These are phyloP conservation scores for Tuber umbilicatum DNA, from an alignment of 495 filamentous ascomycete species.

Conservation along the genomic window DNA sequence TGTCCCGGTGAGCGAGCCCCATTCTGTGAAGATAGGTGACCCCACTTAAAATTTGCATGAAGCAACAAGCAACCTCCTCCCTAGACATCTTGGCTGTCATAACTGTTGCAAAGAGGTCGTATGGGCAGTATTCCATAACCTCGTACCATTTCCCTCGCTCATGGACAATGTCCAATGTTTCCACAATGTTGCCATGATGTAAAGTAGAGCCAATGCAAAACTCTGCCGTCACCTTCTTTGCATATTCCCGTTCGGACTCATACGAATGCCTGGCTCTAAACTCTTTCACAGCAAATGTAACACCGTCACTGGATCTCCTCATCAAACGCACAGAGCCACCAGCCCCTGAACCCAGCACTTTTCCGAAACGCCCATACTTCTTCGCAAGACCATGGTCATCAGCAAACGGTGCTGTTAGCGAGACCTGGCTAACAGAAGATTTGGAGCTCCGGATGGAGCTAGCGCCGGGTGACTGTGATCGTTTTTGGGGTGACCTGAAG, in stretches of 20 bases:
- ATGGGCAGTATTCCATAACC: conserved; percentile 99
- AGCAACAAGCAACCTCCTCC: conserved; percentile 82
- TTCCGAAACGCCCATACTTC: conserved; percentile 93
- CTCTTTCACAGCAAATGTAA: conserved; percentile 96
- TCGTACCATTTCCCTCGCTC: conserved; percentile 96
- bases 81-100: conserved; percentile 98
- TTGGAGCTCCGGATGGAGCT: conserved; percentile 55
- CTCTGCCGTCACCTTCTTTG: conserved; percentile 98
- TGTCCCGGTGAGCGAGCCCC: conserved; percentile 89
- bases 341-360: conserved; percentile 86
- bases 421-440: conserved; percentile 52
- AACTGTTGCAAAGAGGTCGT: conserved; percentile 92
- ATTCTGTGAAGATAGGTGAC: conserved; percentile 97
- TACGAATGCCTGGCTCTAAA: conserved; percentile 89
- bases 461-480: conserved; percentile 61
- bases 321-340: conserved; percentile 92
- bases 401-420: conserved; percentile 68
- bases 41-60: conserved; percentile 89
- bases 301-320: conserved; percentile 81
- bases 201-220: conserved; percentile 97
- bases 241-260: conserved; percentile 88
- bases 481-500: conserved; percentile 64
- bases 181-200: conserved; percentile 97
- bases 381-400: conserved; percentile 86
- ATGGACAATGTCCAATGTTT: conserved; percentile 92